Evolutionary conservation across 2,329 filamentous ascomycete species (phyloP), one percentile per base, ranked within the genome.

Genomic region (Aspergillus ibericus): DNA sequence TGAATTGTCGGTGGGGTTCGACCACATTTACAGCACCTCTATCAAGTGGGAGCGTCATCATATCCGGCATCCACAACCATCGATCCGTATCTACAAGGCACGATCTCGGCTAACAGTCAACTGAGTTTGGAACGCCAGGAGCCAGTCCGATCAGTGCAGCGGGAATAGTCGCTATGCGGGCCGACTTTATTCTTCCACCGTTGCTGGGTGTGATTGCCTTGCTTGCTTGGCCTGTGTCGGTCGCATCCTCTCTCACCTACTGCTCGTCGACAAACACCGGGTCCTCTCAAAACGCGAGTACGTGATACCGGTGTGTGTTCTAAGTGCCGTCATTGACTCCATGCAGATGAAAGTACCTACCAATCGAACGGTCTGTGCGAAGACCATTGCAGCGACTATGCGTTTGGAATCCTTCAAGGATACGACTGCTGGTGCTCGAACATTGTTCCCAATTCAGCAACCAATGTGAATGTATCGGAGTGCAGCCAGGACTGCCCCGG

Each of bases 361-460:
- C 78, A 81, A 62, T 81, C 80, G 8, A 79, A 79, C 59, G 80
- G 80, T 56, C 67, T 68, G 5, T 82, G 80, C 61, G 50, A 68
- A 42, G 52, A 60, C 0, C 72, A 71, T 34, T 82, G 80, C 64
- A 64, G 66, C 20, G 66, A 72, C 32, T 82, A 79, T 63, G 79
- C 78, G 3, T 78, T 80, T 58, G 80, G 74, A 13, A 71, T 82
- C 36, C 56, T 81, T 9, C 78, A 79, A 63, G 76, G 70, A n/a
- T 73, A 77, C 54, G 67, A 70, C 16, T 82, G 80, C 66, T 82
- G 80, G 80, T 82, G 80, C 65, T 78, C 80, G 8, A 77, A 82
- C 59, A 76, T 79, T 53, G 70, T 69, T 12, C 80, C 80, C 2
- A 70, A 72, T 7, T 60, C 71, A 36, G 74, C 70, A 6, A 71